A percentile compares a stretch with the other conserved stretches of the same genome.
These are phyloP conservation scores for Halophytophthora polymorphica DNA, from an alignment of 352 stramenopile genomes.

Conservation along the genomic window DNA sequence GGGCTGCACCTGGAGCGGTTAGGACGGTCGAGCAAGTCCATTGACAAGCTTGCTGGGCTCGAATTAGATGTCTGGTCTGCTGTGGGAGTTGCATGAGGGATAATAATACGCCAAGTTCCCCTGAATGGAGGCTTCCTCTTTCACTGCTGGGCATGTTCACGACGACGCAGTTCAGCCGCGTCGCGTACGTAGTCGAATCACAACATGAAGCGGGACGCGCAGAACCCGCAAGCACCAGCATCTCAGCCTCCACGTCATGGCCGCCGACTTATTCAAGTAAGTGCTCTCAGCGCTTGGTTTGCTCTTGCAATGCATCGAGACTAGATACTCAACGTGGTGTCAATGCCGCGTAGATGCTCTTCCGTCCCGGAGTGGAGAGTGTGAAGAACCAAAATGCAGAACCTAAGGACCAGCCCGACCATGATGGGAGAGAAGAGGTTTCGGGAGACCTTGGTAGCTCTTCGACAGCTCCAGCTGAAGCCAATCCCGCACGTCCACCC, in stretches of 20 bases:
- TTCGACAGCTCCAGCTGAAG: too few relatives aligned
- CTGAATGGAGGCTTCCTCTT: too few relatives aligned
- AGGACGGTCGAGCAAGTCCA: too few relatives aligned
- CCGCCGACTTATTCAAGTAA: slow-evolving; percentile 37
- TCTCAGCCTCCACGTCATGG: slow-evolving; percentile 28
- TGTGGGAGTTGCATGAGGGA: too few relatives aligned
- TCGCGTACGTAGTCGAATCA: too few relatives aligned
- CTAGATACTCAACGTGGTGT: neutral
- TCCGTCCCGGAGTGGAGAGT: slow-evolving; percentile 23
- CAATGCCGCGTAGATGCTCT: slow-evolving; percentile 39
- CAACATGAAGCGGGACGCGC: slow-evolving; percentile 21
- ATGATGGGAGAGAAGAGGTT: slow-evolving; percentile 16
- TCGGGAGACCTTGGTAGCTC: too few relatives aligned
- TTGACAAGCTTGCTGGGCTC: too few relatives aligned
- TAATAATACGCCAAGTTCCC: too few relatives aligned
- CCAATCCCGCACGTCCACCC: slow-evolving; percentile 9
- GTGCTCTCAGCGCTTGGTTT: too few relatives aligned
- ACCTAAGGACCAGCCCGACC: neutral
- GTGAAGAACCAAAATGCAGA: neutral
- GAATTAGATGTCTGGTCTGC: too few relatives aligned
- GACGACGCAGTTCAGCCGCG: too few relatives aligned
- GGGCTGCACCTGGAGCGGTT: slow-evolving; percentile 11
- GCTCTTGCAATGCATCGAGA: neutral
- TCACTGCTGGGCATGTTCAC: too few relatives aligned
- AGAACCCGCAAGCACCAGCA: slow-evolving; percentile 17